These are phyloP conservation scores for Eucalyptus paniculata DNA, from an alignment of 345 rosid species.

Conservation along the genomic window DNA sequence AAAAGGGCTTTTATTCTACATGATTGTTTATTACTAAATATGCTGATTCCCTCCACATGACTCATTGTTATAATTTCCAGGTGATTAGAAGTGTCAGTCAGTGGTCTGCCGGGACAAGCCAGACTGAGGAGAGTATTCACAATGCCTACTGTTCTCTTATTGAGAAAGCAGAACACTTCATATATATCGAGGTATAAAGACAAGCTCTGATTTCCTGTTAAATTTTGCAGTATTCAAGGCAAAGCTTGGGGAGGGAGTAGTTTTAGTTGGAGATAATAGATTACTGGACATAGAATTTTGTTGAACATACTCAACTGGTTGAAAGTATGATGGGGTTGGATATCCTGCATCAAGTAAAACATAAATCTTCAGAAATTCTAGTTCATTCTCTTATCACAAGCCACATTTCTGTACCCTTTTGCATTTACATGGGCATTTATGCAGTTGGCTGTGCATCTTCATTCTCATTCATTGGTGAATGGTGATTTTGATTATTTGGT, in stretches of 20 bases:
- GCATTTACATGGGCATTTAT: not conserved
- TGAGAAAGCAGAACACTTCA: constrained; percentile 87
- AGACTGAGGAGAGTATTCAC: constrained; percentile 91
- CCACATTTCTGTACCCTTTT: not conserved
- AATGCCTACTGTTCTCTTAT: constrained; percentile 90
- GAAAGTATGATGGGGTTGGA: not conserved
- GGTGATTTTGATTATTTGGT: not conserved
- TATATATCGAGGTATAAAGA: constrained; percentile 80
- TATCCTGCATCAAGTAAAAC: not conserved
- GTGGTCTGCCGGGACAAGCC: constrained; percentile 99
- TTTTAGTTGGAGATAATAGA: not conserved
- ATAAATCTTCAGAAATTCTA: not conserved
- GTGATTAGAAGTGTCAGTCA: constrained; percentile 97
- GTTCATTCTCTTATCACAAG: not conserved
- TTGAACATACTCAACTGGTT: not conserved
- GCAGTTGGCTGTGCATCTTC: not conserved
- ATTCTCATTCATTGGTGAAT: not conserved
- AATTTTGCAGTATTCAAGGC: not conserved
- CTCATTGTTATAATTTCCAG: constrained; percentile 24
- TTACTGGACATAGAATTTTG: not conserved
- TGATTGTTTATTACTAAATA: not conserved
- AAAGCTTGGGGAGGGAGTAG: not conserved
- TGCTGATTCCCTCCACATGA: not conserved
- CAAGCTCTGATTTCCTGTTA: not conserved
- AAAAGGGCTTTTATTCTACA: not conserved